Percentiles rank a stretch among this genome's conserved stretches.
Evolutionary conservation across 1,284 basidiomycete species (phyloP).

Genomic region (Mycosarcoma mackinlayi): DNA sequence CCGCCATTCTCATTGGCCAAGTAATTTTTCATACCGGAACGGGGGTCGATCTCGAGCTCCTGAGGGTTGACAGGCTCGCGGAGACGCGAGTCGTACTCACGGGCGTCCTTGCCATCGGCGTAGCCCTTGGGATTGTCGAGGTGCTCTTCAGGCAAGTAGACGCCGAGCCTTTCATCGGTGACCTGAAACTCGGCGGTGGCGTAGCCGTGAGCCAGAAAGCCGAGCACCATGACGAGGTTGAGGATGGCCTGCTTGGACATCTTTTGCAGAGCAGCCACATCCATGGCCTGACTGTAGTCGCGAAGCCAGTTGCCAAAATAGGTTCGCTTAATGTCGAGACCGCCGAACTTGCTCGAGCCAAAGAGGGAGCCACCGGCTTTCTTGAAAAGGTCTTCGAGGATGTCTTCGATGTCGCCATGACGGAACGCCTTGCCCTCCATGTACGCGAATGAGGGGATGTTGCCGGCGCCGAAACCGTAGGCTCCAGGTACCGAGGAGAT

Average conservation of each 20-base stretch:
- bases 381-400: conserved; percentile 55
- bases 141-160: conserved; percentile 88
- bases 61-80: conserved; percentile 80
- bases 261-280: conserved; percentile 74
- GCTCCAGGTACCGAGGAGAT: conserved; percentile 43
- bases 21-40: conserved; percentile 95
- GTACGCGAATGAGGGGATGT: conserved; percentile 58
- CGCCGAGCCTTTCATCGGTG: conserved; percentile 84
- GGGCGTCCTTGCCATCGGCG: conserved; percentile 81
- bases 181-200: conserved; percentile 82
- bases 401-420: conserved; percentile 62
- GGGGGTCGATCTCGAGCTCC: conserved; percentile 86
- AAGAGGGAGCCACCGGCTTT: conserved; percentile 56
- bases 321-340: conserved; percentile 64
- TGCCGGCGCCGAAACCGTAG: conserved; percentile 60
- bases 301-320: conserved; percentile 65
- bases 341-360: conserved; percentile 59
- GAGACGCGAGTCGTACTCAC: conserved; percentile 80
- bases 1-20: conserved; percentile 80
- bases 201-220: conserved; percentile 72
- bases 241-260: conserved; percentile 77
- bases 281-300: conserved; percentile 65
- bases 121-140: conserved; percentile 72
- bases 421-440: conserved; percentile 62
- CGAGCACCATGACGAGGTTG: conserved; percentile 79